Evolutionary conservation across 2,329 filamentous ascomycete genomes (phyloP), one percentile per base, ranked within the genome.

Genomic region (Exophiala viscosa): DNA sequence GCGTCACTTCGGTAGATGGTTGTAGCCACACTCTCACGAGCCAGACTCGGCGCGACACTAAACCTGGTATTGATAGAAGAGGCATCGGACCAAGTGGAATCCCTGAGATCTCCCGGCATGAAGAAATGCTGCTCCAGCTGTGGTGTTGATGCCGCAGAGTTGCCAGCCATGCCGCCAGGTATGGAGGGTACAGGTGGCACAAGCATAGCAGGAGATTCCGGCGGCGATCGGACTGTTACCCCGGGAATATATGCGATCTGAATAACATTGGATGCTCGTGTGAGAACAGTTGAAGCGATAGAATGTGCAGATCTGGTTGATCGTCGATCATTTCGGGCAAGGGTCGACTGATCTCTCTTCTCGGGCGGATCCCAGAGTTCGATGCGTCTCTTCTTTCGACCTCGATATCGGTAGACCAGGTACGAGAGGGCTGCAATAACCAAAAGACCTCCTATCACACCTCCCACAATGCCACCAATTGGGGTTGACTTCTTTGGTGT

Each of bases 181-280:
- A 97, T 90, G 13, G 92, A 90, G 38, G 93, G 93, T 3, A 99
- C 91, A 13, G 91, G 90, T n/a, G 91, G 90, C 3, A 95, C 87
- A 45, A 92, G 80, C 15, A 90, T 75, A 35, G 83, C 84, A 2
- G 89, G 88, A 0, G 90, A 92, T n/a, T 87, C 85, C 4, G 88
- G 87, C 6, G 86, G 85, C 10, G 91, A 90, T 61, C 92, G 83
- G 73, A 96, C 96, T 55, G 90, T 96, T 64, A 97, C 91, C 55
- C 93, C 93, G 11, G 93, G 93, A 61, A 99, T 97, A 70, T 97
- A 99, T 50, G 93, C 93, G 71, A 99, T 99, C 73, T 97, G 93
- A 65, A 99, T 99, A 68, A 99, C 92, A 75, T 99, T 99, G 65
- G 93, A 97, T 44, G 93, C 93, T 57, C 93, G 85, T 14, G 93